These are phyloP conservation scores for Endocalyx cinctus DNA, from an alignment of 2,329 filamentous ascomycete species.

Conservation along the genomic window DNA sequence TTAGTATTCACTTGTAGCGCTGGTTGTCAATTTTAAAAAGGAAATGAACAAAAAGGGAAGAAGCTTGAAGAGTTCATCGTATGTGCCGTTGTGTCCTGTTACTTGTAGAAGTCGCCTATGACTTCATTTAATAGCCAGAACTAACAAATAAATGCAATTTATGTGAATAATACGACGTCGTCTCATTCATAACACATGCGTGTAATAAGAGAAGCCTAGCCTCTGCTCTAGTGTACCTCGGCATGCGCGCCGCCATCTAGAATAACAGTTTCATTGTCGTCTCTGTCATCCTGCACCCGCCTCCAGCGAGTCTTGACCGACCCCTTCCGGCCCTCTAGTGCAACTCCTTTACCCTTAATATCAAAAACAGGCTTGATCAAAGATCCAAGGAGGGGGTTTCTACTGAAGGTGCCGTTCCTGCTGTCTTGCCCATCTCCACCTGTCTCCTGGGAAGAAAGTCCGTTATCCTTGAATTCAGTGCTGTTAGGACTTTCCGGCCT, in stretches of 20 bases:
- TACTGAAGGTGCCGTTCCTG: slow-evolving; percentile 58
- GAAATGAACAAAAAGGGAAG: no score
- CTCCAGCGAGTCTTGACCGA: slow-evolving; percentile 47
- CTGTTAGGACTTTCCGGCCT: slow-evolving; percentile 52
- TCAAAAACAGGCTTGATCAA: slow-evolving; percentile 62
- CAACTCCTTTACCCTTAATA: slow-evolving; percentile 45
- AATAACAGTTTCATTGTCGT: slow-evolving; percentile 56
- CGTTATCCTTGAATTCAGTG: slow-evolving; percentile 36
- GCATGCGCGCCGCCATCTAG: slow-evolving; percentile 53
- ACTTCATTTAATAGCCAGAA: no score
- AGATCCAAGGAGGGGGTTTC: slow-evolving; percentile 61
- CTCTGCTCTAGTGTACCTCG: no score
- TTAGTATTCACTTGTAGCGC: no score
- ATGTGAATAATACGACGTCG: no score
- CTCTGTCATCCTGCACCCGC: slow-evolving; percentile 55
- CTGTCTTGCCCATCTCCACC: slow-evolving; percentile 25
- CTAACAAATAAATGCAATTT: no score
- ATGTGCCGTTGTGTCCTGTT: no score
- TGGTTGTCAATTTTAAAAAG: slow-evolving; percentile 1
- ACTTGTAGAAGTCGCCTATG: no score
- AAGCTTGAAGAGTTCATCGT: no score
- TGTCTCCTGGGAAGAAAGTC: slow-evolving; percentile 7
- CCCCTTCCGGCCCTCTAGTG: slow-evolving; percentile 38
- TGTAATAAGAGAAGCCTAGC: no score
- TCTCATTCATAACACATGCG: no score